Conservation (phyloP, 2,329 filamentous ascomycete genomes). For the Claviceps sp. region DNA sequence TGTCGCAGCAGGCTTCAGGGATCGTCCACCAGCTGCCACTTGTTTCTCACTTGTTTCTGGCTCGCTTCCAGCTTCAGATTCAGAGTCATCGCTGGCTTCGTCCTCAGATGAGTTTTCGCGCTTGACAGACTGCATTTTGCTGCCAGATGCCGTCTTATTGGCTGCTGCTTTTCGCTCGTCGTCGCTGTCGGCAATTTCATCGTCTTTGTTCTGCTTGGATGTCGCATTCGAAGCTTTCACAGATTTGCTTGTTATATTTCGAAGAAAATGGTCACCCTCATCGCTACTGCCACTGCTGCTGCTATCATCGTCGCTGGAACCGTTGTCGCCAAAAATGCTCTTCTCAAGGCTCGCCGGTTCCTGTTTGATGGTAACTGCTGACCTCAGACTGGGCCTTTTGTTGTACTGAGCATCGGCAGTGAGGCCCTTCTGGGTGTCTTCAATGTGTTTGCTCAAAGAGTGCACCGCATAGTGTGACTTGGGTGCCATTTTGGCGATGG, state of each 20-base stretch:
- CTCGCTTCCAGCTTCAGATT: constrained; percentile 5
- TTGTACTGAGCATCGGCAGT: constrained; percentile 21
- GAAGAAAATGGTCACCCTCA: constrained; percentile 20
- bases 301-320: constrained; percentile 17
- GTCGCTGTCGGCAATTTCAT: constrained; percentile 30
- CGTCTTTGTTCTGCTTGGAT: constrained; percentile 18
- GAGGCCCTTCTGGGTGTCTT: constrained; percentile 23
- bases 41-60: constrained; percentile 10
- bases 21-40: constrained; percentile 3
- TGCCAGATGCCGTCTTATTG: constrained; percentile 9
- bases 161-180: constrained; percentile 20
- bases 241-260: constrained; percentile 15
- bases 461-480: constrained; percentile 23
- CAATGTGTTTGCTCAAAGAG: constrained; percentile 25
- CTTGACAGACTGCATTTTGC: constrained; percentile 3
- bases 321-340: constrained; percentile 17
- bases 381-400: constrained; percentile 12
- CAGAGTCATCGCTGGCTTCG: constrained; percentile 17
- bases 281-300: constrained; percentile 22
- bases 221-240: constrained; percentile 6
- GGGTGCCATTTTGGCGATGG: constrained; percentile 20
- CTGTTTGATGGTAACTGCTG: constrained; percentile 19
- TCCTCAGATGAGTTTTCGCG: constrained; percentile 11
- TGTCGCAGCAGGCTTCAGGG: constrained; percentile 1
- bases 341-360: constrained; percentile 11